Conservation (phyloP, 352 stramenopile genomes). For the Thraustotheca clavata region DNA sequence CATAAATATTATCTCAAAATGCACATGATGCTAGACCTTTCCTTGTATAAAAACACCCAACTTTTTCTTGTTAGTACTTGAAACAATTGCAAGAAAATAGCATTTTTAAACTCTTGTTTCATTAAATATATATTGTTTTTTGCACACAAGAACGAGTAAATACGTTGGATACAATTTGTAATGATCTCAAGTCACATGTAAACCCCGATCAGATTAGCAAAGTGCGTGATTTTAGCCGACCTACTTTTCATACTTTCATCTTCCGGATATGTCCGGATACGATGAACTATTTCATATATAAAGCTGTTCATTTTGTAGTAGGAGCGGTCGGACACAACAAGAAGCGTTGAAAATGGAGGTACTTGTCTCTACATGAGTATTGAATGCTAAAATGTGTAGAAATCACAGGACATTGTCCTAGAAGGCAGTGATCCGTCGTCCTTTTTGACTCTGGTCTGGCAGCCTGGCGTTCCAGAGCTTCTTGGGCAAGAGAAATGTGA, state of each 20-base stretch:
- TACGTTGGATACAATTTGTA: too few relatives aligned
- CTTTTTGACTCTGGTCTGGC: neutral
- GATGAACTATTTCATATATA: too few relatives aligned
- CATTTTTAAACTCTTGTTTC: neutral
- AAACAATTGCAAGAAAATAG: neutral
- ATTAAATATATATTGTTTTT: too few relatives aligned
- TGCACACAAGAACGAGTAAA: too few relatives aligned
- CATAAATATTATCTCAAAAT: neutral
- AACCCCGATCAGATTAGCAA: too few relatives aligned
- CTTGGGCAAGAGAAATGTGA: constrained; percentile 7
- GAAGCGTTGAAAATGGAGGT: constrained; percentile 21
- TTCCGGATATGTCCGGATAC: neutral
- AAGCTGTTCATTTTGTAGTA: neutral
- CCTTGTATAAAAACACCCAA: constrained; percentile 4
- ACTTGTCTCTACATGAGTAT: neutral
- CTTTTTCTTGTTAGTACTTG: neutral
- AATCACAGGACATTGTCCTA: constrained; percentile 11
- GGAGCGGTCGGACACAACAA: neutral
- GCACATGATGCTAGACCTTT: neutral
- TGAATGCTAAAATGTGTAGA: neutral
- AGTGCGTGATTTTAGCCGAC: constrained; percentile 1
- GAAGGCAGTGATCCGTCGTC: neutral
- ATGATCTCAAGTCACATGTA: too few relatives aligned
- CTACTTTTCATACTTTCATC: neutral
- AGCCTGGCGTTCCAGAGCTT: neutral